Evolutionary conservation across 352 stramenopile species (phyloP).

Genomic region (Globisporangium canariense): DNA sequence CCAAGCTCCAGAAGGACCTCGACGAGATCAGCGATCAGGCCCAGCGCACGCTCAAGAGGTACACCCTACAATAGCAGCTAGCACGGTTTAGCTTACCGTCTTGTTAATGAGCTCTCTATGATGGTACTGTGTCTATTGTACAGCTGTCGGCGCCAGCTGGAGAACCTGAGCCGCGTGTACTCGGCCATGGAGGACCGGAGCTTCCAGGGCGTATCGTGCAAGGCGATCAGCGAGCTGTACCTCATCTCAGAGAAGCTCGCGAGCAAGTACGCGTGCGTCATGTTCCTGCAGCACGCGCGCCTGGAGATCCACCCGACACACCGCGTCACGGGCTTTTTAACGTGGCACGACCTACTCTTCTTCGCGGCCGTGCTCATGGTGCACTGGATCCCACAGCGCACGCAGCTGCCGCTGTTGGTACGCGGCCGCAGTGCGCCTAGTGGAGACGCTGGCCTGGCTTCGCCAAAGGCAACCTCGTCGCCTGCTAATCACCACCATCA

Average conservation of each 20-base stretch:
- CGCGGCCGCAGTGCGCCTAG: constrained; percentile 8
- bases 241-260: constrained; percentile 69
- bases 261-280: constrained; percentile 73
- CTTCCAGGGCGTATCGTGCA: constrained; percentile 57
- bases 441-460: not conserved
- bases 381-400: constrained; percentile 69
- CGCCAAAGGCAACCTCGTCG: not conserved
- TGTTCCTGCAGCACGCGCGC: constrained; percentile 75
- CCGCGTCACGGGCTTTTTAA: constrained; percentile 49
- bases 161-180: constrained; percentile 80
- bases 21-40: constrained; percentile 78
- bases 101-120: not conserved
- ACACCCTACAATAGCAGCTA: too few species aligned
- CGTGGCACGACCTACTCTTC: constrained; percentile 68
- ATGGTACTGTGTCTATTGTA: not conserved
- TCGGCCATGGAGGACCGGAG: constrained; percentile 71
- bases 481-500: not conserved
- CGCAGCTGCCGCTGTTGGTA: constrained; percentile 31
- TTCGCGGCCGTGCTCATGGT: constrained; percentile 69
- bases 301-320: constrained; percentile 75
- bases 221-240: constrained; percentile 53
- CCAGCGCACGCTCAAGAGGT: constrained; percentile 61
- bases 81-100: too few species aligned
- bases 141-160: constrained; percentile 70
- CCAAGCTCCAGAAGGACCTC: constrained; percentile 82